Evolutionary conservation across 805 yeast genomes (phyloP), one percentile per base, ranked within the genome.

Genomic region (Metschnikowia aberdeeniae): DNA sequence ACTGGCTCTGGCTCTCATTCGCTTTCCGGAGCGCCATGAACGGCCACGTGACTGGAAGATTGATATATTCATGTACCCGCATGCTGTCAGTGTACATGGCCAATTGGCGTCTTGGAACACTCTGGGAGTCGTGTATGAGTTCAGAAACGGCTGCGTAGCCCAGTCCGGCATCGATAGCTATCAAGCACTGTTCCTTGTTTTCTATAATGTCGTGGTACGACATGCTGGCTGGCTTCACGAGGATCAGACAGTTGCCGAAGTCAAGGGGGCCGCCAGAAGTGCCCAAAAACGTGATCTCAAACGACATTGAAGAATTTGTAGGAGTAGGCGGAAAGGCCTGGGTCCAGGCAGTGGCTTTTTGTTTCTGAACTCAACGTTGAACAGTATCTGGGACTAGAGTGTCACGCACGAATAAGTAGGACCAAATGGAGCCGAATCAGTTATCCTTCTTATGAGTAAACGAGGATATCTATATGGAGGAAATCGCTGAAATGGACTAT

Each of bases 231-330:
- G 89, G 82, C 56, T 86, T 85, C 14, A 89, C 53, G 43, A 89
- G 64, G 47, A 81, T 76, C 2, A 87, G 73, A 51, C 92, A 87
- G 3, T 85, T 86, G 13, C 73, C 67, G 6, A 82, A 77, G 28
- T 86, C 93, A 10, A 81, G 59, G 0, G 96, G 96, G 2, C 97
- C 97, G 6, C 97, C 97, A 2, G 87, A 77, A 20, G 86, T 77
- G 6, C 97, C 97, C 50, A 86, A 64, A 22, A 84, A 76, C 1
- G 85, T 79, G 14, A 86, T 54, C 49, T 84, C 86, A 57, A 83
- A 83, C 26, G 60, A 51, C 71, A 66, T 63, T 13, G 6, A 9
- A 10, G 37, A 20, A 17, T 13, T 10, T 14, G 11, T 5, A 22
- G 37, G 29, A 10, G 11, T 13, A 17, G 17, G 17, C 3, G 17